Evolutionary conservation across 257 asterid species (phyloP).

Genomic region (Eucommia ulmoides): DNA sequence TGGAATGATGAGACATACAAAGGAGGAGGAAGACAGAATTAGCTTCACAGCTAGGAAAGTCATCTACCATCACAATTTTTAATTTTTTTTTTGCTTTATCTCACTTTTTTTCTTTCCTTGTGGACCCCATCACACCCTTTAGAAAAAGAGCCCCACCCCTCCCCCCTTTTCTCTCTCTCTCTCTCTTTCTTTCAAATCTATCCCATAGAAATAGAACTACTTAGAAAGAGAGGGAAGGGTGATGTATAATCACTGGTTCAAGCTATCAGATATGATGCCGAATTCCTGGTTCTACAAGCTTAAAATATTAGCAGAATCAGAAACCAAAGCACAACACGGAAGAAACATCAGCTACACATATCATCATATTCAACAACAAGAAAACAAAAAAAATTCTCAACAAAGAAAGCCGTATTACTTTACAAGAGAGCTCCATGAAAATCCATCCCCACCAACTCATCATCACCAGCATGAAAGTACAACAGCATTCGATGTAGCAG

Average conservation of each 20-base stretch:
- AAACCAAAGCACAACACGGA: neutral
- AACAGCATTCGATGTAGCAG: too few species aligned
- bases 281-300: slow-evolving; percentile 9
- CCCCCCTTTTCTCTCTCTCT: too few species aligned
- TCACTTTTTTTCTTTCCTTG: too few species aligned
- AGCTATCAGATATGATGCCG: slow-evolving; percentile 9
- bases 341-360: neutral
- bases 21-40: too few species aligned
- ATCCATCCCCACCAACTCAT: neutral
- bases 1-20: too few species aligned
- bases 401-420: slow-evolving; percentile 6
- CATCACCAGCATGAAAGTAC: neutral
- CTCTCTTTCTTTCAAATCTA: too few species aligned
- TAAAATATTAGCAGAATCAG: slow-evolving; percentile 4
- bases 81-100: too few species aligned
- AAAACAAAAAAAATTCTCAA: neutral
- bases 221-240: neutral
- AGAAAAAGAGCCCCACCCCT: too few species aligned
- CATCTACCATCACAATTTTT: too few species aligned
- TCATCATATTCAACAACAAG: neutral
- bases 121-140: too few species aligned
- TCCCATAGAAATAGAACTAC: neutral
- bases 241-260: slow-evolving; percentile 7
- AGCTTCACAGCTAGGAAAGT: too few species aligned
- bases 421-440: slow-evolving; percentile 1